A percentile compares a stretch with the other conserved stretches of the same genome.
phyloP scores from a whole-genome alignment of 768 basidiomycete species.

The Pulveroboletus ravenelii region DNA sequence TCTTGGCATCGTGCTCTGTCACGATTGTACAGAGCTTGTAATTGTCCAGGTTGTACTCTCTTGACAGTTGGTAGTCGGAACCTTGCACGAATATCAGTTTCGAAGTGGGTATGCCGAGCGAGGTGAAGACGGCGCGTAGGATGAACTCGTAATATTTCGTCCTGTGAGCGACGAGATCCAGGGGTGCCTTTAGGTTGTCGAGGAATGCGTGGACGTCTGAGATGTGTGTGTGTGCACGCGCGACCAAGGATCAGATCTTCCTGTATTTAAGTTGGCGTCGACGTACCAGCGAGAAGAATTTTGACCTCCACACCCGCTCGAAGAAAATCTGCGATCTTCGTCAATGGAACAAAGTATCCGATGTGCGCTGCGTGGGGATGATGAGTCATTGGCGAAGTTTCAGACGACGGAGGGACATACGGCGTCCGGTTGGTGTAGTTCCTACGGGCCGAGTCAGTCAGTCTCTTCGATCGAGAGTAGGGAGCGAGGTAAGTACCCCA shows the following conservation, averaged over 20 bases:
- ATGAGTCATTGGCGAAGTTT: background rate
- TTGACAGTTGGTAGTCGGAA: conserved; percentile 86
- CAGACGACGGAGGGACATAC: conserved; percentile 46
- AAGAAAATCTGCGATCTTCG: conserved; percentile 95
- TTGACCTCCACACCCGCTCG: conserved; percentile 88
- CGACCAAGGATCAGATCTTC: background rate
- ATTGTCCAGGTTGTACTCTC: conserved; percentile 92
- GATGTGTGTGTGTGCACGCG: background rate
- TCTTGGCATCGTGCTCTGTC: conserved; percentile 94
- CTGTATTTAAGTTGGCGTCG: background rate
- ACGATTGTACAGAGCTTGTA: conserved; percentile 90
- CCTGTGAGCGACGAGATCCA: conserved; percentile 83
- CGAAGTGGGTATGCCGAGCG: conserved; percentile 86
- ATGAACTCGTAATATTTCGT: conserved; percentile 87
- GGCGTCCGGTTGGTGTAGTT: conserved; percentile 89
- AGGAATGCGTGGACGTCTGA: conserved; percentile 94
- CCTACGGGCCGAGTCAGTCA: conserved; percentile 42
- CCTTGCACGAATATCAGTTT: conserved; percentile 83
- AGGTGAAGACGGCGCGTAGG: conserved; percentile 76
- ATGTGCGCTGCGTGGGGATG: conserved; percentile 68
- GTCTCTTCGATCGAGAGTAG: background rate
- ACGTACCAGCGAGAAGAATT: conserved; percentile 71
- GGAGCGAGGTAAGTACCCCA: conserved; percentile 61
- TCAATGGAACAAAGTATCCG: conserved; percentile 92
- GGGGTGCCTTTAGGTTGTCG: conserved; percentile 93